Base-by-base conservation (phyloP, 108 stramenopile genomes). In the Chaetoceros tenuissimus region DNA sequence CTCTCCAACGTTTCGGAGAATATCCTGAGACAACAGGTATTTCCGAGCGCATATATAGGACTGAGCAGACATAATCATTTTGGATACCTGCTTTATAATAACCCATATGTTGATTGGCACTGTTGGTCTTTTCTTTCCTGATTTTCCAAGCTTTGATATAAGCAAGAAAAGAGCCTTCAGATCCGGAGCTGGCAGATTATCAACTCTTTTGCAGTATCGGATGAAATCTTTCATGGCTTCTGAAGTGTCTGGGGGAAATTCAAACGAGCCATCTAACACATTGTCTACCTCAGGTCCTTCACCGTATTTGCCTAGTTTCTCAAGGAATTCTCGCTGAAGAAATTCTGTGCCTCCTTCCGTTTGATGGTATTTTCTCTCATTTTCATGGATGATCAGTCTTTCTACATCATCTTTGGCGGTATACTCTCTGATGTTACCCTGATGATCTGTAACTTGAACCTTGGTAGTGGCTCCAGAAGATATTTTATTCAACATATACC, bases 1-100 rank as follows among this genome's bases (percentile, higher is more conserved):
- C 21, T n/a, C 20, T 2, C 54, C 43, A 55, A 3, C 48, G 28
- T 13, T 18, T 17, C 7, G 55, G 63, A 20, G 54, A 10, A 26
- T 47, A 46, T n/a, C 63, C 63, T 24, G 63, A 55, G 2, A 23
- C 17, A 10, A 16, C 8, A 5, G 55, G 53, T 51, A 64, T 45
- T 5, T 10, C 13, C 5, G 34, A 5, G 13, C 34, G 34, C 13
- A 10, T 40, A 40, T 40, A 40, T 40, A 40, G 34, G 8, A 40
- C 8, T 40, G 5, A 13, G 8, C 8, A 5, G 13, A 40, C 13
- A 10, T 40, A 5, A 40, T 5, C 13, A 13, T 40, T 5, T 40
- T 40, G 34, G 34, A 40, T 40, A 10, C 34, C 34, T 10, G 34
- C 13, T 40, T 40, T 40, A 40, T 40, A 40, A 13, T 40, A 13